Percentiles rank a stretch among this genome's conserved stretches.
Conservation (phyloP, 805 yeast species). For the Priceomyces melissophilus region DNA sequence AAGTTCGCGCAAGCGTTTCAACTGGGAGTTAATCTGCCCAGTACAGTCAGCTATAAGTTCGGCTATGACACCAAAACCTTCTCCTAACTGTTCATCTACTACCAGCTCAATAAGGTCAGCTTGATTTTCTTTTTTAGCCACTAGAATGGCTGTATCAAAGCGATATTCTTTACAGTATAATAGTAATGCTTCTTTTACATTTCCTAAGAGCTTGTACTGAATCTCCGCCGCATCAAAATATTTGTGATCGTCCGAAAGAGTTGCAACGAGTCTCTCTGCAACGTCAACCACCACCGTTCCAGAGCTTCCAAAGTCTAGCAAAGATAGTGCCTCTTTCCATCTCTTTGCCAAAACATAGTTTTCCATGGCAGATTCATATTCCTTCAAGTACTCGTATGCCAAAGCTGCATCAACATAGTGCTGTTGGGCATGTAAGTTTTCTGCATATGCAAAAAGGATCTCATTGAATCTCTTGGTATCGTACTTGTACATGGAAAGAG, state of each 20-base stretch:
- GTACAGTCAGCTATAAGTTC: conserved; percentile 93
- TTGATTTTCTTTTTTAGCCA: conserved; percentile 46
- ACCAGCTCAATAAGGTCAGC: conserved; percentile 50
- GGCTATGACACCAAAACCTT: conserved; percentile 83
- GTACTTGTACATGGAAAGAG: conserved; percentile 59
- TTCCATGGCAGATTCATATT: conserved; percentile 60
- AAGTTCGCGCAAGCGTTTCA: conserved; percentile 77
- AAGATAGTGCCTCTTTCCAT: conserved; percentile 82
- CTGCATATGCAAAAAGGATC: conserved; percentile 63
- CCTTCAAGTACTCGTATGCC: conserved; percentile 65
- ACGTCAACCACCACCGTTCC: conserved; percentile 39
- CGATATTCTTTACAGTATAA: conserved; percentile 71
- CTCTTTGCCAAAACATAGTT: conserved; percentile 65
- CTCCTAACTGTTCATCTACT: conserved; percentile 74
- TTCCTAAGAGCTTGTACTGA: conserved; percentile 56
- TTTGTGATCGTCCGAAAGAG: conserved; percentile 63
- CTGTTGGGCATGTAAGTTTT: conserved; percentile 51
- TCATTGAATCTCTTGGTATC: conserved; percentile 50
- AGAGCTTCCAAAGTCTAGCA: conserved; percentile 41
- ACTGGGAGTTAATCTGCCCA: conserved; percentile 79
- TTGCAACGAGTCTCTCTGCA: conserved; percentile 57
- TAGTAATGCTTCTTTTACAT: conserved; percentile 59
- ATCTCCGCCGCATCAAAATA: conserved; percentile 81
- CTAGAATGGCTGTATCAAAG: conserved; percentile 72
- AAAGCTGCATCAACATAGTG: conserved; percentile 74